Conservation (phyloP, 225 moss, liverwort and hornwort genomes). For the Asterella californica region DNA sequence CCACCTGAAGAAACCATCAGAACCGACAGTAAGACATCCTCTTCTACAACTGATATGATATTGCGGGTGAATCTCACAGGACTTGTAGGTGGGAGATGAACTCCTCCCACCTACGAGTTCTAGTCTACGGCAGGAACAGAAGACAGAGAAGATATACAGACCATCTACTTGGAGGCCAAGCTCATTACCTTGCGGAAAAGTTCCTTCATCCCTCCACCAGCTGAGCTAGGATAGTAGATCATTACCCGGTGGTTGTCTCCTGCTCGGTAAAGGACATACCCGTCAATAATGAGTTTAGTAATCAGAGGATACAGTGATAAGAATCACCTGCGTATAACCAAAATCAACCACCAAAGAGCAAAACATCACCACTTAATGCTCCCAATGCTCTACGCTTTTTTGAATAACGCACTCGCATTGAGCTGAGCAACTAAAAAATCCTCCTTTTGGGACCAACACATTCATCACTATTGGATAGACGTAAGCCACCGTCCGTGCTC, state of each 20-base stretch:
- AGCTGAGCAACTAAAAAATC: not conserved
- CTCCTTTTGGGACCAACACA: not conserved
- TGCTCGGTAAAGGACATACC: conserved; percentile 21
- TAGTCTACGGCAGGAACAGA: not conserved
- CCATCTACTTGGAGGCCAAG: not conserved
- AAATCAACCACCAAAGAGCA: not conserved
- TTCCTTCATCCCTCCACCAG: conserved; percentile 99
- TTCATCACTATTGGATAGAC: not conserved
- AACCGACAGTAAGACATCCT: no score
- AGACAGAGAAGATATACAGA: not conserved
- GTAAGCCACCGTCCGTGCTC: not conserved
- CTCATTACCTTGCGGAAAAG: conserved; percentile 82
- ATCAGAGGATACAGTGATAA: not conserved
- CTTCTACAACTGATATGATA: not conserved
- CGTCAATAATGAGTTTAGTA: not conserved
- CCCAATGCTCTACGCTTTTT: not conserved
- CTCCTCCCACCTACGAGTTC: not conserved
- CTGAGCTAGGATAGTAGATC: conserved; percentile 99
- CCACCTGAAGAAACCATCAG: conserved; percentile 52
- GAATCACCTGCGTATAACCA: not conserved
- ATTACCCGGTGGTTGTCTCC: conserved; percentile 98
- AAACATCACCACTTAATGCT: not conserved
- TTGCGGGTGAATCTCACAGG: not conserved
- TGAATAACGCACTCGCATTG: not conserved
- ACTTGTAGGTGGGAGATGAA: no score